Base-by-base conservation (phyloP, 179 eudicot genomes). In the Amaranthus tricolor region DNA sequence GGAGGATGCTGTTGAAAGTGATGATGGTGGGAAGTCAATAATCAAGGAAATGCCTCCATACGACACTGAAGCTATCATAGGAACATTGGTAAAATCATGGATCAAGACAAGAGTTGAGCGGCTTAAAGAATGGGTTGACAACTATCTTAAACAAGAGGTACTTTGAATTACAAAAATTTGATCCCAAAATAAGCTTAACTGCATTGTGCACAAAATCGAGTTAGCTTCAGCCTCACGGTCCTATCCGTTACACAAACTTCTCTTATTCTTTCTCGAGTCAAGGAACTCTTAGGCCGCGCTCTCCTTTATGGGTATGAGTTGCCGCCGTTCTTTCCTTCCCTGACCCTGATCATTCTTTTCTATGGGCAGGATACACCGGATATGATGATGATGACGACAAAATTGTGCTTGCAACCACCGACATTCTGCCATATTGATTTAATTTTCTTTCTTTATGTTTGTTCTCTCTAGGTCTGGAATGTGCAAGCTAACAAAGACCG, bases 21-120 rank as follows among this genome's bases (percentile, higher is more conserved):
- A 92, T 70, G 98, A 94, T 82, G 97, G 98, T 44, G 98, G 98
- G 64, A 94, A 86, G 83, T 88, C 88, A 71, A 80, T 89, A 73
- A 90, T 94, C 58, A 93, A 80, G 78, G 98, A 92, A 82, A 92
- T 94, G 94, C 75, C 88, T 71, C 98, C 97, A 78, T 94, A 88
- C 56, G 98, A 89, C 73, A 87, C 95, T 47, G 93, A 92, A 83
- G 78, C 84, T 80, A 86, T 83, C 51, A 92, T 94, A 70, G 86
- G 78, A 6, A 84, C 84, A 75, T 82, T 94, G 74, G 98, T 90
- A 57, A 90, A 92, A 82, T 78, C 86, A 20, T 94, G 98, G 98
- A 92, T 87, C 74, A 80, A 55, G 79, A 94, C 92, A 16, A 84
- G 98, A 81, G 84, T 88, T 16, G 96, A 92, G 70, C 88, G 90